A percentile compares a stretch with the other conserved stretches of the same genome.
phyloP scores from a whole-genome alignment of 768 basidiomycete species.

The Pluteus cervinus region DNA sequence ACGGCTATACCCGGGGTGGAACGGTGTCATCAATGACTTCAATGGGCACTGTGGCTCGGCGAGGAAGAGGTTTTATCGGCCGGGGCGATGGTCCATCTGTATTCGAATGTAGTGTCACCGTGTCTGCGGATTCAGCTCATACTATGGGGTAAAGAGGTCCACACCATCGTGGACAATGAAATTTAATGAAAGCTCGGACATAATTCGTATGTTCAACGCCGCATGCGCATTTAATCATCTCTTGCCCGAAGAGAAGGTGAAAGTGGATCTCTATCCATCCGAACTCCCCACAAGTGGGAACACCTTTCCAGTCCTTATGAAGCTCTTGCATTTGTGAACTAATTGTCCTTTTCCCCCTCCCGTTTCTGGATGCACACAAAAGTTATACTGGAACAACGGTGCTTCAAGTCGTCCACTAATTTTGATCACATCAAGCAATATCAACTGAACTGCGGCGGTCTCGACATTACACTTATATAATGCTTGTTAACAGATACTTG shows the following conservation, averaged over 20 bases:
- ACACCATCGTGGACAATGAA: slow-evolving; percentile 93
- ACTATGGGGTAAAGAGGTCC: slow-evolving; percentile 86
- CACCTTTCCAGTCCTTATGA: too few relatives aligned
- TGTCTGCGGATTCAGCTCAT: slow-evolving; percentile 72
- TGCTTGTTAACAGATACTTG: too few relatives aligned
- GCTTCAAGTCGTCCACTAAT: slow-evolving; percentile 81
- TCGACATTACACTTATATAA: too few relatives aligned
- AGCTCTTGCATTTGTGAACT: too few relatives aligned
- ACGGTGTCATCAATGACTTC: too few relatives aligned
- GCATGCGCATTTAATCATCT: slow-evolving; percentile 78
- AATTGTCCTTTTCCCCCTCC: too few relatives aligned
- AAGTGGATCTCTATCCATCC: slow-evolving; percentile 75
- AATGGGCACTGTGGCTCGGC: too few relatives aligned
- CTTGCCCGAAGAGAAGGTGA: slow-evolving; percentile 57
- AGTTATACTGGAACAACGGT: slow-evolving; percentile 85
- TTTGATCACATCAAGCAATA: slow-evolving; percentile 91
- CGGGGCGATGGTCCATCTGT: too few relatives aligned
- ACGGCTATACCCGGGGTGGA: too few relatives aligned
- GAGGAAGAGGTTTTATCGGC: too few relatives aligned
- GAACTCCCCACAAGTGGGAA: slow-evolving; percentile 60
- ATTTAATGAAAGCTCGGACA: slow-evolving; percentile 93
- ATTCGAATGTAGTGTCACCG: too few relatives aligned
- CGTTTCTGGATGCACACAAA: slow-evolving; percentile 62
- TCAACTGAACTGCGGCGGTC: too few relatives aligned
- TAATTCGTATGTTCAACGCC: slow-evolving; percentile 89